phyloP scores from a whole-genome alignment of 257 asterid species.

The Nicotiana knightiana region DNA sequence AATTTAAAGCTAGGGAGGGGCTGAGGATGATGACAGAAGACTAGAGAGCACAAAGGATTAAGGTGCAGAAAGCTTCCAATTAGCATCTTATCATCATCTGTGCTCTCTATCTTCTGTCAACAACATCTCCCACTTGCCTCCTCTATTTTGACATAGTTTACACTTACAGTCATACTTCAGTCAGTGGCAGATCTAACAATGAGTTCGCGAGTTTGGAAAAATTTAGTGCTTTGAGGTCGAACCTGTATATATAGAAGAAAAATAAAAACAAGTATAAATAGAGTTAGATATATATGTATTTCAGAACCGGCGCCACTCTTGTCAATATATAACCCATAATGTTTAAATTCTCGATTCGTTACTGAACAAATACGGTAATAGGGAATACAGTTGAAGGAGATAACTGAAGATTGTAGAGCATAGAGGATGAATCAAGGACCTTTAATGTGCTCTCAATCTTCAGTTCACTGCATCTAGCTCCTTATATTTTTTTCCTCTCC shows the following conservation, averaged over 20 bases:
- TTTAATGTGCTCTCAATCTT: not conserved
- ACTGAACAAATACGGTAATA: fast-evolving
- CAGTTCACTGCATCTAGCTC: not conserved
- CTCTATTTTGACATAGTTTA: not conserved
- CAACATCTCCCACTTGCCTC: conserved; percentile 28
- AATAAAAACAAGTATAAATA: no score
- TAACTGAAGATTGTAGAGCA: not conserved
- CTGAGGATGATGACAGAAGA: conserved; percentile 66
- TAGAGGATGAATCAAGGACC: not conserved
- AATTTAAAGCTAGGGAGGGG: not conserved
- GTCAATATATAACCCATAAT: no score
- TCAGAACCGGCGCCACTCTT: no score
- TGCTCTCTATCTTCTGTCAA: conserved; percentile 53
- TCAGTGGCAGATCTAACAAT: not conserved
- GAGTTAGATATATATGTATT: no score
- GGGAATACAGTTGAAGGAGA: not conserved
- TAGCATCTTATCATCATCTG: conserved; percentile 26
- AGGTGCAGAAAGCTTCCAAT: conserved; percentile 30
- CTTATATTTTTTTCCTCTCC: not conserved
- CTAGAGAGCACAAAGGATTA: conserved; percentile 74
- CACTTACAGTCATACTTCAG: not conserved
- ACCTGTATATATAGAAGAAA: no score
- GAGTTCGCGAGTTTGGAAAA: not conserved
- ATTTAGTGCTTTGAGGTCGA: not conserved
- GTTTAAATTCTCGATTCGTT: not conserved